Evolutionary conservation across 1,284 basidiomycete species (phyloP).

Genomic region (Naganishia liquefaciens): DNA sequence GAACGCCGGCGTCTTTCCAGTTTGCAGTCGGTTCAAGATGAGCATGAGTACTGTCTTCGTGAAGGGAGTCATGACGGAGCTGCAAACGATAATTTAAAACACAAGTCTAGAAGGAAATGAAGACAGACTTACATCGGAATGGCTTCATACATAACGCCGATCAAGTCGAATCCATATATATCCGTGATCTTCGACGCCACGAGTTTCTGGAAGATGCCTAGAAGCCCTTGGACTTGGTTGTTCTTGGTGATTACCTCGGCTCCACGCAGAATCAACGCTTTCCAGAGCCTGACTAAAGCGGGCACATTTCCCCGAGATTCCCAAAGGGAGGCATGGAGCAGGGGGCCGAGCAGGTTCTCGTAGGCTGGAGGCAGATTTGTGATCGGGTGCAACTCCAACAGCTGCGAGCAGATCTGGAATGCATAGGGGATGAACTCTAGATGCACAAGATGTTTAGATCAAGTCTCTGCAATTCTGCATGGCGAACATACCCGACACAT

Average conservation of each 20-base stretch:
- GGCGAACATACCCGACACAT: slow-evolving; percentile 74
- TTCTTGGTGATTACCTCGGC: slow-evolving; percentile 67
- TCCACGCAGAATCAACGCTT: slow-evolving; percentile 78
- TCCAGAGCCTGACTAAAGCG: slow-evolving; percentile 83
- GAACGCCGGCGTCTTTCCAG: slow-evolving; percentile 86
- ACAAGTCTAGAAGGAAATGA: background rate
- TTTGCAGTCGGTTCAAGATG: slow-evolving; percentile 80
- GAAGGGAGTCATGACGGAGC: slow-evolving; percentile 68
- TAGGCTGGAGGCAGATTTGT: slow-evolving; percentile 71
- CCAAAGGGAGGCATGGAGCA: slow-evolving; percentile 87
- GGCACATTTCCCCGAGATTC: slow-evolving; percentile 95
- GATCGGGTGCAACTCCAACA: slow-evolving; percentile 78
- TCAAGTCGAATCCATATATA: slow-evolving; percentile 82
- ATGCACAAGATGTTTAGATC: slow-evolving; percentile 1
- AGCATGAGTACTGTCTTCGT: slow-evolving; percentile 77
- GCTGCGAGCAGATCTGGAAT: slow-evolving; percentile 94
- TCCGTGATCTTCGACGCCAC: slow-evolving; percentile 89
- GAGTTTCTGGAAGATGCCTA: slow-evolving; percentile 90
- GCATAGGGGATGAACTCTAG: slow-evolving; percentile 95
- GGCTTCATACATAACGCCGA: slow-evolving; percentile 73
- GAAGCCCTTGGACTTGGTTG: slow-evolving; percentile 73
- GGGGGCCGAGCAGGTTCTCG: slow-evolving; percentile 73
- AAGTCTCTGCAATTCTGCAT: background rate
- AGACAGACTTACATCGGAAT: slow-evolving; percentile 67
- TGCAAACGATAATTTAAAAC: slow-evolving; percentile 46